These are phyloP conservation scores for Rhodotorula paludigena DNA, from an alignment of 768 basidiomycete species.

Conservation along the genomic window DNA sequence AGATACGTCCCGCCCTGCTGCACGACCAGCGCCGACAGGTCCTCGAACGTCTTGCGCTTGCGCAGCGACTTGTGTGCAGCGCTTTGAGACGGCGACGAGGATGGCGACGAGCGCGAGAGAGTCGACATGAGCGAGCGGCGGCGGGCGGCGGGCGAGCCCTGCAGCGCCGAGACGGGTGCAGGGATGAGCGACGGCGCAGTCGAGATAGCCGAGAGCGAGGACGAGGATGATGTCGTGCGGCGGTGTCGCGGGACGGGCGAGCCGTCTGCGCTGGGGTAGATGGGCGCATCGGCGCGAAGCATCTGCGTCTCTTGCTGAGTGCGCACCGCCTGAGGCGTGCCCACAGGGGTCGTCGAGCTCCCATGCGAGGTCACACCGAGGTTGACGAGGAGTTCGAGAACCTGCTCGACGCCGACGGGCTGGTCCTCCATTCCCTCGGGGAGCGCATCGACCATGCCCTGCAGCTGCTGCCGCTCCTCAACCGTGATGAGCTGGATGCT, in stretches of 20 bases:
- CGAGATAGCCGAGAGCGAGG: neutral
- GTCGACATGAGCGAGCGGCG: conserved; percentile 8
- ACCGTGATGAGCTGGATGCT: conserved; percentile 20
- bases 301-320: neutral
- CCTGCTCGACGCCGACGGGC: conserved; percentile 23
- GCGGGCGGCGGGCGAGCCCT: neutral
- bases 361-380: conserved; percentile 3
- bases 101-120: conserved; percentile 11
- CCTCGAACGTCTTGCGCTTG: conserved; percentile 10
- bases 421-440: neutral
- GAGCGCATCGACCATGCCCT: neutral
- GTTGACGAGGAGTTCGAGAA: conserved; percentile 7
- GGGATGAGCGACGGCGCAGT: neutral
- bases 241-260: conserved; percentile 17
- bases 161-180: neutral
- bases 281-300: neutral
- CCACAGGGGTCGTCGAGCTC: neutral
- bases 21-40: conserved; percentile 11
- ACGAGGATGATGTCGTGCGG: conserved; percentile 1
- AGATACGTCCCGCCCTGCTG: conserved; percentile 22
- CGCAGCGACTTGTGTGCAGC: neutral
- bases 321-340: neutral
- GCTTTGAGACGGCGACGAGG: neutral
- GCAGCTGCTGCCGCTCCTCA: conserved; percentile 4
- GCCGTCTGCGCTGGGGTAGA: conserved; percentile 1